Base-by-base conservation (phyloP, 2,329 filamentous ascomycete genomes). In the Penicillium sp. region DNA sequence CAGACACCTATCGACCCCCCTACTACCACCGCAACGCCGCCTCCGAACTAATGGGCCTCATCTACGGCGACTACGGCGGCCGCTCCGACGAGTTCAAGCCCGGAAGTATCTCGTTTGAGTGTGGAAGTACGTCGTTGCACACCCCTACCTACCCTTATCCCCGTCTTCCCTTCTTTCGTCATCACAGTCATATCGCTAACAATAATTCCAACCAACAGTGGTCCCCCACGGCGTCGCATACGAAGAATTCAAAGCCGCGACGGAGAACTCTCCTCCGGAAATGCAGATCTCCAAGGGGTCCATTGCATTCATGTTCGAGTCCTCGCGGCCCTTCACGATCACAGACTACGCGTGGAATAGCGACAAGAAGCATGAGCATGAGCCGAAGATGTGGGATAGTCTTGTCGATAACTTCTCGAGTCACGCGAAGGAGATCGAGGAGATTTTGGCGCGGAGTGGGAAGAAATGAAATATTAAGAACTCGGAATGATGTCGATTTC, bases 371-470 rank as follows among this genome's bases (percentile, higher is more conserved):
- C 76, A 81, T 60, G 80, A 81, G 63, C 81, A 82, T 60, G 80
- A 83, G 57, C 79, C 79, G 1, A 81, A 78, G 66, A 82, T 85
- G 83, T 85, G 83, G 83, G 83, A 86, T 70, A 75, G 79, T 56
- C 71, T 85, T 8, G 81, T 85, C 1, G 83, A 84, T 67, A 83
- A 84, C 66, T 85, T 85, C 62, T 80, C 78, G 0, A 74, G 69
- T 51, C 78, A 84, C 64, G 73, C 76, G 21, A 76, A 82, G 29
- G 82, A 83, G 66, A 74, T 84, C 11, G 78, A 83, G 56, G 78
- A 75, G 66, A 76, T 83, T 56, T 60, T 84, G 63, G 72, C 71
- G 0, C 73, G 75, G 58, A 73, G 68, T 56, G 65, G 63, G 2
- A 66, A 70, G 56, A 65, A 61, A 5, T 41, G 35, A 41, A 26